Evolutionary conservation across 768 basidiomycete species (phyloP).

Genomic region (Trametes sanguinea): DNA sequence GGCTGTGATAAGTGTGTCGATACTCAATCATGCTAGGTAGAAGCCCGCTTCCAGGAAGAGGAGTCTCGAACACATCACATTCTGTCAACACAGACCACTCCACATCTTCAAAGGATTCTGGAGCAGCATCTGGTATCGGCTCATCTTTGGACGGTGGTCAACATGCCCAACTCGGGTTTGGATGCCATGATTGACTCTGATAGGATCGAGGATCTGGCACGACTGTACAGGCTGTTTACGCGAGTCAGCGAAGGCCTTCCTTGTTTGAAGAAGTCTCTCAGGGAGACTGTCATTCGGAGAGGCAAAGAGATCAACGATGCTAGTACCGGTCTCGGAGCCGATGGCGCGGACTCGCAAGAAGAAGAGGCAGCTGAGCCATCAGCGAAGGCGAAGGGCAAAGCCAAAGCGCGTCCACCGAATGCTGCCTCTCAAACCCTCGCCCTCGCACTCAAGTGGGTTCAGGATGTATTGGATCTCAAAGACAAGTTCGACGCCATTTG

Average conservation of each 20-base stretch:
- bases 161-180: slow-evolving; percentile 82
- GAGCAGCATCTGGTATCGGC: slow-evolving; percentile 75
- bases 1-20: neutral
- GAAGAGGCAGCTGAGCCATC: slow-evolving; percentile 38
- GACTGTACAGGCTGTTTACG: slow-evolving; percentile 76
- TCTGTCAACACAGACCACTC: slow-evolving; percentile 71
- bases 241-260: slow-evolving; percentile 68
- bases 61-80: slow-evolving; percentile 85
- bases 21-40: slow-evolving; percentile 53
- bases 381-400: slow-evolving; percentile 55
- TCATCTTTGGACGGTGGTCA: slow-evolving; percentile 74
- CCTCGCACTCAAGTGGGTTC: slow-evolving; percentile 88
- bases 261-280: slow-evolving; percentile 64
- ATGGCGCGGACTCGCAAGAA: slow-evolving; percentile 32
- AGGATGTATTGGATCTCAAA: slow-evolving; percentile 87
- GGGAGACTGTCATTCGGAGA: slow-evolving; percentile 68
- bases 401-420: slow-evolving; percentile 40
- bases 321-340: slow-evolving; percentile 18
- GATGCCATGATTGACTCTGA: slow-evolving; percentile 84
- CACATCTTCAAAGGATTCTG: slow-evolving; percentile 71
- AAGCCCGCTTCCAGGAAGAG: slow-evolving; percentile 80
- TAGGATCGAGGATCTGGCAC: slow-evolving; percentile 71
- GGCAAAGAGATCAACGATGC: slow-evolving; percentile 75
- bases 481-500: slow-evolving; percentile 85
- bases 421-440: slow-evolving; percentile 49